These are phyloP conservation scores for Myxozyma neglecta DNA, from an alignment of 805 yeast genomes.

Conservation along the genomic window DNA sequence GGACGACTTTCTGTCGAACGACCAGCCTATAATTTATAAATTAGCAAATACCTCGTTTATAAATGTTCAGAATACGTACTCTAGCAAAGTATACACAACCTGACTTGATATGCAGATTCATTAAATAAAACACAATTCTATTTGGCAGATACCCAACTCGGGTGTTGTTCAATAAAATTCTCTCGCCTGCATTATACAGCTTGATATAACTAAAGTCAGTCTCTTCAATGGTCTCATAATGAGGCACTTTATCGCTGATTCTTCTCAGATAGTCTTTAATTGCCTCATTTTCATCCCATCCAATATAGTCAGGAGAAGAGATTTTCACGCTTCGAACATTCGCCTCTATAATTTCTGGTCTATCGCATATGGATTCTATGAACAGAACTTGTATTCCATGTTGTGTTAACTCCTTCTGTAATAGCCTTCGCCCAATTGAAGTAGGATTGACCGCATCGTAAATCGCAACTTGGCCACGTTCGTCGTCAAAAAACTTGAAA, in stretches of 20 bases:
- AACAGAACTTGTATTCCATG: constrained; percentile 75
- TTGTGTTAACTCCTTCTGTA: constrained; percentile 55
- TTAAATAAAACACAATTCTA: constrained; percentile 85
- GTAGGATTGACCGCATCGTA: constrained; percentile 93
- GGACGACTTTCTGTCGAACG: constrained; percentile 50
- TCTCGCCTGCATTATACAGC: constrained; percentile 86
- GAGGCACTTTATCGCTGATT: constrained; percentile 63
- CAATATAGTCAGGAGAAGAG: constrained; percentile 66
- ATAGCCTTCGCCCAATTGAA: constrained; percentile 60
- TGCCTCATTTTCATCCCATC: constrained; percentile 74
- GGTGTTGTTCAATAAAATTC: constrained; percentile 74
- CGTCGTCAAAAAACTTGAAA: constrained; percentile 64
- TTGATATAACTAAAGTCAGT: constrained; percentile 70
- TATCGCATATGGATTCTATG: constrained; percentile 83
- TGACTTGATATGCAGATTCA: constrained; percentile 82
- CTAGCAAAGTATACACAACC: constrained; percentile 94
- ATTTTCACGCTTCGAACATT: constrained; percentile 83
- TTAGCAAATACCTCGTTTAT: neutral
- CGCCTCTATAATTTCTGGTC: constrained; percentile 61
- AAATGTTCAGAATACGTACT: constrained; percentile 51
- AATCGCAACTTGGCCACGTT: constrained; percentile 90
- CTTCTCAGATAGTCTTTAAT: constrained; percentile 73
- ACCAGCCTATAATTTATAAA: constrained; percentile 40
- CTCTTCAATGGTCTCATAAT: constrained; percentile 59
- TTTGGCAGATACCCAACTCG: constrained; percentile 86